Percentiles rank a stretch among this genome's conserved stretches.
Conservation (phyloP, 139 green algal species). For the Micractinium sp. region DNA sequence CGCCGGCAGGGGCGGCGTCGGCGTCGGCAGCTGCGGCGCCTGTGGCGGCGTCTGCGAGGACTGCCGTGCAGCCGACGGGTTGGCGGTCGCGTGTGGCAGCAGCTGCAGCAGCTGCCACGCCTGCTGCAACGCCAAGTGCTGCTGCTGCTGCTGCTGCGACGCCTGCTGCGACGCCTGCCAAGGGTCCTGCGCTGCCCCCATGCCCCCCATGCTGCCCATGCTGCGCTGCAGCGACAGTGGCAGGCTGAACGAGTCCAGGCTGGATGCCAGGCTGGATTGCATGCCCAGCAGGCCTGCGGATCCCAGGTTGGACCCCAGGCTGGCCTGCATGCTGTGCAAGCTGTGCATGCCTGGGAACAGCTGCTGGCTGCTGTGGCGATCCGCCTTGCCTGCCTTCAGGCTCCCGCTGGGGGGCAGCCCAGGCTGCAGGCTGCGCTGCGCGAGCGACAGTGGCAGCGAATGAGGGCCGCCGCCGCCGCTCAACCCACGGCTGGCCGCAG, state of each 20-base stretch:
- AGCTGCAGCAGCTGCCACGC: not conserved
- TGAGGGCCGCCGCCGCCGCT: too few relatives aligned
- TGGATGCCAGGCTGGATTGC: not conserved
- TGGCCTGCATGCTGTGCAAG: not conserved
- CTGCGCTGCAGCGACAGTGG: not conserved
- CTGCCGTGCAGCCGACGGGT: not conserved
- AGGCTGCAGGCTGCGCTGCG: too few relatives aligned
- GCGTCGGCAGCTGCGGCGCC: not conserved
- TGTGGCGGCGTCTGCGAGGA: not conserved
- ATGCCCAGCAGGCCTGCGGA: not conserved
- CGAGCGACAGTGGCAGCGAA: too few relatives aligned
- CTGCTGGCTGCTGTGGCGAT: too few relatives aligned
- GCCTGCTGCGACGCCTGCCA: not conserved
- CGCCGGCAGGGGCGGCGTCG: not conserved
- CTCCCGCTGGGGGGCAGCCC: too few relatives aligned
- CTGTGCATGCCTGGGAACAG: too few relatives aligned
- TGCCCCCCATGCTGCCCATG: not conserved
- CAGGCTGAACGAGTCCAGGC: not conserved
- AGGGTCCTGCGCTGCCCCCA: not conserved
- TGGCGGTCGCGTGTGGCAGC: not conserved
- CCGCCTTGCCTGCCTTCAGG: too few relatives aligned
- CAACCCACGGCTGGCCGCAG: too few relatives aligned
- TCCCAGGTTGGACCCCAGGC: not conserved
- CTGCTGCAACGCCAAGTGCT: not conserved
- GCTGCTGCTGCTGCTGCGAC: not conserved